Evolutionary conservation across 768 basidiomycete species (phyloP), one percentile per base, ranked within the genome.

Genomic region (Termitomyces bulborhizus): DNA sequence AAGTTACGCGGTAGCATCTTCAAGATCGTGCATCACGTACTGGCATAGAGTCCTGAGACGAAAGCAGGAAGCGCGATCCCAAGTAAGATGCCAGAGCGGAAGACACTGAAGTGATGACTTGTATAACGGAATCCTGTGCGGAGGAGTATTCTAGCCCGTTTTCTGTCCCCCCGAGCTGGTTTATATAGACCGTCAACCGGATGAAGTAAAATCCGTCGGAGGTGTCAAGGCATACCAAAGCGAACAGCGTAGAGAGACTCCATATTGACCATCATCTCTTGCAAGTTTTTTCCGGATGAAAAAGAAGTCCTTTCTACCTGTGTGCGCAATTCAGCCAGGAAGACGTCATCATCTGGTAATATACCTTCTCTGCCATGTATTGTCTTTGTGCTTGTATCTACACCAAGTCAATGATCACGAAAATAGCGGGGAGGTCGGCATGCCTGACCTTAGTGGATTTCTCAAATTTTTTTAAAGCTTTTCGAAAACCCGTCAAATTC

Each of bases 401-500:
- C 13, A 26, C 11, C 21, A 15, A 39, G 27, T 54, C 6, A 37
- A 13, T 39, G 3, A 29, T 27, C 3, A 32, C 21, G 3, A n/a
- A 42, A 29, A 36, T 2, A 13, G 8, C 31, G 27, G 21, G n/a
- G 12, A 43, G 45, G 3, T 29, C 13, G 13, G 26, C 13, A 43
- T 26, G 4, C 57, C 66, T 7, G 62, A 88, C 86, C 68, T 78
- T 83, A 13, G 92, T 87, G 4, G 79, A 71, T 66, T 91, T 94
- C 64, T 88, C 88, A 58, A 90, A 93, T 67, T 93, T 93, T 71
- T 88, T 93, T 54, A 93, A 66, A 0, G 85, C 85, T 66, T 93
- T 93, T 27, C 89, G 77, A 67, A 97, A 93, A 1, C 96, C 97
- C 1, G 91, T 90, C 9, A 93, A 69, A 67, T 99, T 98, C 40